phyloP scores from a whole-genome alignment of 441 rosid genomes.

The Pelargonium australe region DNA sequence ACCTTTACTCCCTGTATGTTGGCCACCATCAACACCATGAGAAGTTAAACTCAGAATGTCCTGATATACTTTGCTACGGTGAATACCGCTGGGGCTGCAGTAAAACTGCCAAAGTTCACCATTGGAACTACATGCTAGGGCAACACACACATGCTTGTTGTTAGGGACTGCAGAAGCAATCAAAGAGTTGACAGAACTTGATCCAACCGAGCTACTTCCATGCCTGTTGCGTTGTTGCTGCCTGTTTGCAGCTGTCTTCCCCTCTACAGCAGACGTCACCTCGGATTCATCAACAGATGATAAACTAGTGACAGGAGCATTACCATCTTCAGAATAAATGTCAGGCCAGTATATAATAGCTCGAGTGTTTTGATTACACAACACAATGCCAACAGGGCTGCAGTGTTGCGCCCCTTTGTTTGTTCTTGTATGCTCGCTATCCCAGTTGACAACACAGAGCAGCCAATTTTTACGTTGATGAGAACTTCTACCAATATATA shows the following conservation, averaged over 20 bases:
- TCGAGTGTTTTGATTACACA: constrained; percentile 59
- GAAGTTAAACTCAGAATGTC: constrained; percentile 31
- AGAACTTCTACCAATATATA: constrained; percentile 28
- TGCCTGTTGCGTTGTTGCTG: constrained; percentile 27
- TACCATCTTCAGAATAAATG: constrained; percentile 41
- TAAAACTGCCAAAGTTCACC: constrained; percentile 77
- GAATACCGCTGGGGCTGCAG: constrained; percentile 55
- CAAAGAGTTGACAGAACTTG: constrained; percentile 51
- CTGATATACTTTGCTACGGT: constrained; percentile 32
- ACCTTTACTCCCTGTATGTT: constrained; percentile 44
- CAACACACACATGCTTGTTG: constrained; percentile 45
- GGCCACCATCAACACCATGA: constrained; percentile 34
- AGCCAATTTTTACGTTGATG: constrained; percentile 49
- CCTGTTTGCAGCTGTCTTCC: constrained; percentile 29
- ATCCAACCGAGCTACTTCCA: constrained; percentile 34
- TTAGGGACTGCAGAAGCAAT: constrained; percentile 45
- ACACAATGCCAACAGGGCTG: constrained; percentile 44
- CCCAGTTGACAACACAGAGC: constrained; percentile 63
- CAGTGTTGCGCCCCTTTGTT: constrained; percentile 32
- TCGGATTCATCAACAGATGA: constrained; percentile 40
- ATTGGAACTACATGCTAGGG: constrained; percentile 57
- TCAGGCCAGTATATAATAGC: constrained; percentile 72
- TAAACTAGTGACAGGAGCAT: constrained; percentile 35
- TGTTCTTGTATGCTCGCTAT: constrained; percentile 24
- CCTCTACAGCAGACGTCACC: constrained; percentile 32